A percentile compares a stretch with the other conserved stretches of the same genome.
Evolutionary conservation across 192 early-diverging fungal genomes (phyloP).

Genomic region (Coemansia sp.): DNA sequence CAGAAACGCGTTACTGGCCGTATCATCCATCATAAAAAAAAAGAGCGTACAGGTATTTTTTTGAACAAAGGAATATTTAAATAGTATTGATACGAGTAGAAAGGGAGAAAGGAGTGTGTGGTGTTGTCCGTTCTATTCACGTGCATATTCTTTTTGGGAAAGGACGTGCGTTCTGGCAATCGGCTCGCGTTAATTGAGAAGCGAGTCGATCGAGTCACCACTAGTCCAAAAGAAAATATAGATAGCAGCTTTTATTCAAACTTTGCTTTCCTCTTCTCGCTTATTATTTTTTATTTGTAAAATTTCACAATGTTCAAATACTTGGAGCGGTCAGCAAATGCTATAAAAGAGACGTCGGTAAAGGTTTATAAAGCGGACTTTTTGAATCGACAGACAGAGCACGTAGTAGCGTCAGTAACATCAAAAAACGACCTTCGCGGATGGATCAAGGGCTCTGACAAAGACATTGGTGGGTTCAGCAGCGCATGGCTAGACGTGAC

Average conservation of each 20-base stretch:
- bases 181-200: neutral
- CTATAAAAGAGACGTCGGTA: conserved; percentile 24
- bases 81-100: conserved; percentile 1
- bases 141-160: neutral
- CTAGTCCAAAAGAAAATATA: neutral
- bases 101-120: neutral
- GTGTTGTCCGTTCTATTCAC: neutral
- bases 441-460: conserved; percentile 88
- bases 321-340: conserved; percentile 36
- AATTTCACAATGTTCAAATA: conserved; percentile 23
- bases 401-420: conserved; percentile 70
- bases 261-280: neutral
- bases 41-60: neutral
- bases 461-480: conserved; percentile 87
- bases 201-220: neutral
- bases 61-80: conserved; percentile 8
- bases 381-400: conserved; percentile 69
- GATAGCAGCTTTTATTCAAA: neutral
- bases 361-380: conserved; percentile 45
- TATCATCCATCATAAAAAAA: conserved; percentile 5
- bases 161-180: neutral
- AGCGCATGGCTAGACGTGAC: conserved; percentile 79
- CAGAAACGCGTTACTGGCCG: conserved; percentile 35
- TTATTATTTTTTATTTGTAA: neutral
- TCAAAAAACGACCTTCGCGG: conserved; percentile 64